Percentiles rank a stretch among this genome's conserved stretches.
These are phyloP conservation scores for Pisolithus orientalis DNA, from an alignment of 768 basidiomycete species.

Conservation along the genomic window DNA sequence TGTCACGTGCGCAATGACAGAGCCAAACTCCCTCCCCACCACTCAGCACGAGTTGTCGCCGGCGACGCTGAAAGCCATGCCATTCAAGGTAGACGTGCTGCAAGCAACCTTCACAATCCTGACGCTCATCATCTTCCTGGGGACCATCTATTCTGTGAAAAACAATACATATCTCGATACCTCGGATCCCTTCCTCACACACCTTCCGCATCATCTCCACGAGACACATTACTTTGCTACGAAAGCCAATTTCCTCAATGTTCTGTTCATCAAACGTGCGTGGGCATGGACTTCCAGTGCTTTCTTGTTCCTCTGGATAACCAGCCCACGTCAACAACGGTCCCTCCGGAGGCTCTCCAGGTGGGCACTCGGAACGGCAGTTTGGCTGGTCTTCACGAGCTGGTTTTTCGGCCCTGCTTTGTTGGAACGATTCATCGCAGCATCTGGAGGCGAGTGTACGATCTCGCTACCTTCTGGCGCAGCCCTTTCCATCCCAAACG, in stretches of 20 bases:
- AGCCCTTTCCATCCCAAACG: conserved; percentile 45
- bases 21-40: neutral
- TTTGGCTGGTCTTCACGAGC: conserved; percentile 70
- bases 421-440: conserved; percentile 55
- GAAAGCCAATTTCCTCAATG: conserved; percentile 78
- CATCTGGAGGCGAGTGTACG: conserved; percentile 76
- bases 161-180: conserved; percentile 77
- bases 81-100: conserved; percentile 14
- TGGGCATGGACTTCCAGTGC: conserved; percentile 86
- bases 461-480: conserved; percentile 53
- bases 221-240: conserved; percentile 66
- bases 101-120: conserved; percentile 35
- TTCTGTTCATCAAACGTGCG: conserved; percentile 80
- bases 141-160: conserved; percentile 60
- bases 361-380: conserved; percentile 51
- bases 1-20: neutral
- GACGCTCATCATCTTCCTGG: conserved; percentile 44
- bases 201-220: conserved; percentile 64
- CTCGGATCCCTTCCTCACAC: conserved; percentile 64
- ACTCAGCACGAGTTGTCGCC: neutral
- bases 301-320: conserved; percentile 54
- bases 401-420: conserved; percentile 90
- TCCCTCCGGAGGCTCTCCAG: conserved; percentile 39
- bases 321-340: conserved; percentile 43
- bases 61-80: conserved; percentile 6